A percentile compares a stretch with the other conserved stretches of the same genome.
Conservation (phyloP, 768 basidiomycete genomes). For the Pholiota conissans region DNA sequence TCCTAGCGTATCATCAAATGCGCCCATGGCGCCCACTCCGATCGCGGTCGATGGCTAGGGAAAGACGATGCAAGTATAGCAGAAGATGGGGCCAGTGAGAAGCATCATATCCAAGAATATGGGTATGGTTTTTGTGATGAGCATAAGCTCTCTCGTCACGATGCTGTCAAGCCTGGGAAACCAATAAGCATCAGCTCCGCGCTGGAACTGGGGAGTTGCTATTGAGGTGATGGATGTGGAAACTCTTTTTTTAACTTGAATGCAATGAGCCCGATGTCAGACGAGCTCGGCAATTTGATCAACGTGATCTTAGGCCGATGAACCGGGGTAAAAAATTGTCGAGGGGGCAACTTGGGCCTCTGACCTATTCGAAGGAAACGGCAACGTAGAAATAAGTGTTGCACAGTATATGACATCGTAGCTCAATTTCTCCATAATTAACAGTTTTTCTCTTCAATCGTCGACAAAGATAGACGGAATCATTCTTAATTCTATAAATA, state of each 20-base stretch:
- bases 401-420: too few relatives aligned
- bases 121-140: background rate
- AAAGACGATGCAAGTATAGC: background rate
- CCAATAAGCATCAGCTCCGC: background rate
- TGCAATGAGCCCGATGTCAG: background rate
- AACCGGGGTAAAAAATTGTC: background rate
- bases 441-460: too few relatives aligned
- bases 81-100: background rate
- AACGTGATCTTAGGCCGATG: background rate
- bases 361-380: too few relatives aligned
- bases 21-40: background rate
- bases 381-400: too few relatives aligned
- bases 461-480: too few relatives aligned
- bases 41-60: background rate
- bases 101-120: background rate
- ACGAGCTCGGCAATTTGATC: background rate
- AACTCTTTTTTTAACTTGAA: background rate
- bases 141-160: background rate
- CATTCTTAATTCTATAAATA: too few relatives aligned
- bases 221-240: too few relatives aligned
- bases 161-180: background rate
- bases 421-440: too few relatives aligned
- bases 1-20: constrained; percentile 15
- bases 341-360: too few relatives aligned
- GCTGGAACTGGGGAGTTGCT: background rate